Base-by-base conservation (phyloP, 2,329 filamentous ascomycete species). In the Aspergillus versicolor region DNA sequence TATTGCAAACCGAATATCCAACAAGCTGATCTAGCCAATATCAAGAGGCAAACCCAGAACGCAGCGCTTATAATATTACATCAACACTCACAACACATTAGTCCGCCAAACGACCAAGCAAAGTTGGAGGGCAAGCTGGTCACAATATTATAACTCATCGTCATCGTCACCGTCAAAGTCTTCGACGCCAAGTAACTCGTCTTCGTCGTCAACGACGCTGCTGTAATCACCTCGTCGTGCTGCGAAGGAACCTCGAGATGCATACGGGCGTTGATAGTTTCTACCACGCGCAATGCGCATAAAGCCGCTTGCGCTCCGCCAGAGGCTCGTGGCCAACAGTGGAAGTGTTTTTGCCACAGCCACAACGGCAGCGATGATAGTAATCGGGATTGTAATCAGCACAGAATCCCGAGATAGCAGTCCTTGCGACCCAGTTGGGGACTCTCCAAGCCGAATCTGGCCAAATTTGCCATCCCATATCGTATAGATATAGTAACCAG, bases 81-180 rank as follows among this genome's bases (percentile, higher is more conserved):
- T 45, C 19, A 54, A 21, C 19, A 24, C 37, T 49, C 49, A 43
- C 41, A 48, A 24, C 45, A 37, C 52, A 43, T 54, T 43, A 24
- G 43, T 49, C 52, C 37, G 41, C 30, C 24, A 47, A 53, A 32
- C n/a, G 11, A 43, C 17, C 19, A 37, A 30, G 37, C 21, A 41
- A 5, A 13, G 22, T 11, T 13, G 41, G 24, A 32, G 7, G 21
- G 49, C 24, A 27, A 49, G 38, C 8, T 22, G 5, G 46, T 37
- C 4, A 30, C 22, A 15, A 19, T 24, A 49, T 56, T 66, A 75
- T 44, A 68, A 68, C 54, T 77, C 75, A 52, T 77, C 89, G 60
- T 97, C 93, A 69, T 97, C 92, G 63, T 97, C 93, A 64, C 90
- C 92, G 63, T 97, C 93, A 64, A 91, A 92, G 58, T 96, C 92